Evolutionary conservation across 176 grass and related monocot species (phyloP).

Genomic region (Oryza punctata): DNA sequence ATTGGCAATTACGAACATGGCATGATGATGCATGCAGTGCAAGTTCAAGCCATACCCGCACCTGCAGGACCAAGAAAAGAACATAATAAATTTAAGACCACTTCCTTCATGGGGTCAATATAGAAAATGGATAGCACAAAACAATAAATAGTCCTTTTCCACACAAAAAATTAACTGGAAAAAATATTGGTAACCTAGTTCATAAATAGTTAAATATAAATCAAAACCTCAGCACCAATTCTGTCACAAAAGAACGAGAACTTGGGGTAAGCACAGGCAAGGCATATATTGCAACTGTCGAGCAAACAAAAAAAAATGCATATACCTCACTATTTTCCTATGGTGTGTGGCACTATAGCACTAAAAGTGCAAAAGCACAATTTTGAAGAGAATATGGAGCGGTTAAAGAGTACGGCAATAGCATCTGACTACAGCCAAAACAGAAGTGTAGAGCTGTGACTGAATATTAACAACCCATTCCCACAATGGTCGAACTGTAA

Average conservation of each 20-base stretch:
- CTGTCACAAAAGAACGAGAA: too few species aligned
- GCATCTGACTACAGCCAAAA: not conserved
- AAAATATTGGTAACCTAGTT: not conserved
- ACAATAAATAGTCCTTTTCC: not conserved
- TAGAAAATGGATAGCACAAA: conserved; percentile 1
- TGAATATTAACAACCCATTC: not conserved
- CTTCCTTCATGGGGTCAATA: conserved; percentile 5
- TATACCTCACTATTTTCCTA: conserved; percentile 3
- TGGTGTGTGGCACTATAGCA: conserved; percentile 3
- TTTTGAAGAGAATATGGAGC: conserved; percentile 7
- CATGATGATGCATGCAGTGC: conserved; percentile 49
- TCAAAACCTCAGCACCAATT: not conserved
- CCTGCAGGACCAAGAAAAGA: conserved; percentile 43
- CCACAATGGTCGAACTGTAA: conserved; percentile 2
- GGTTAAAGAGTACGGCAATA: not conserved
- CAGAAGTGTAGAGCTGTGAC: not conserved
- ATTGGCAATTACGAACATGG: conserved; percentile 29
- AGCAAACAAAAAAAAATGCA: conserved; percentile 3
- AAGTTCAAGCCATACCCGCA: conserved; percentile 38
- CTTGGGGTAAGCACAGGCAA: not conserved
- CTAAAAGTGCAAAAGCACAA: not conserved
- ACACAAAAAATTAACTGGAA: not conserved
- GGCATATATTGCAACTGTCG: not conserved
- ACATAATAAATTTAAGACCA: not conserved
- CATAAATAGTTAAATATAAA: conserved; percentile 26